phyloP scores from a whole-genome alignment of 2,329 filamentous ascomycete genomes.

The Arachnomyces sp. region DNA sequence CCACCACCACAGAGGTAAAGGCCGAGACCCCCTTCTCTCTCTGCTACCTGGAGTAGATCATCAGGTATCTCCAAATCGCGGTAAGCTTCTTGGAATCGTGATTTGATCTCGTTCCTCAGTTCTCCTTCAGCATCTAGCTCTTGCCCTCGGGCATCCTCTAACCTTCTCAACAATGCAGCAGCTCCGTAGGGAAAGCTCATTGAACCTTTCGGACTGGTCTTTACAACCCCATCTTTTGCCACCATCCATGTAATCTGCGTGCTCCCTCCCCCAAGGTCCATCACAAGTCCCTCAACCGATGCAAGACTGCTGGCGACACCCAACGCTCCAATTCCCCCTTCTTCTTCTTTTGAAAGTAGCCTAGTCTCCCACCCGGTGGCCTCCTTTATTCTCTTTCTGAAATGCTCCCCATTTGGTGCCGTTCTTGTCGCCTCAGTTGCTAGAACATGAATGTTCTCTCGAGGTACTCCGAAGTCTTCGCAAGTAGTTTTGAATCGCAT shows the following conservation, averaged over 20 bases:
- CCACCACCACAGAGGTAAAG: slow-evolving; percentile 85
- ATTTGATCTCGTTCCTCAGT: slow-evolving; percentile 49
- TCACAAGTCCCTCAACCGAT: slow-evolving; percentile 67
- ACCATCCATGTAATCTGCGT: slow-evolving; percentile 64
- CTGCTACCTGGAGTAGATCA: slow-evolving; percentile 39
- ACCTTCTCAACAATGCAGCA: slow-evolving; percentile 54
- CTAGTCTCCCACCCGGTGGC: slow-evolving; percentile 62
- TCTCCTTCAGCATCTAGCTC: slow-evolving; percentile 41
- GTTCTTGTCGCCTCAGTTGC: slow-evolving; percentile 85
- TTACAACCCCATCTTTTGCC: slow-evolving; percentile 42
- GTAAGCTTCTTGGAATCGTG: slow-evolving; percentile 55
- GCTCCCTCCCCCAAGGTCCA: slow-evolving; percentile 76
- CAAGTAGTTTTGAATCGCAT: slow-evolving; percentile 66
- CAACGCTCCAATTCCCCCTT: slow-evolving; percentile 75
- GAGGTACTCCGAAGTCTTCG: slow-evolving; percentile 58
- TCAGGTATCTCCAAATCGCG: slow-evolving; percentile 49
- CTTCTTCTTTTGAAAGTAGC: slow-evolving; percentile 69
- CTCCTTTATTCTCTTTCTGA: slow-evolving; percentile 57
- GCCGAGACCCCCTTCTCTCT: slow-evolving; percentile 48
- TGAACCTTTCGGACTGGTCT: slow-evolving; percentile 47
- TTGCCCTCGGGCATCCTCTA: slow-evolving; percentile 39
- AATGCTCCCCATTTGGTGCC: slow-evolving; percentile 63
- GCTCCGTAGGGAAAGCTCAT: slow-evolving; percentile 65
- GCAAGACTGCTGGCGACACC: slow-evolving; percentile 71
- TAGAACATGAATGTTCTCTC: slow-evolving; percentile 61